A percentile compares a stretch with the other conserved stretches of the same genome.
Conservation (phyloP, 2,329 filamentous ascomycete genomes). For the Neofusicoccum ribis region DNA sequence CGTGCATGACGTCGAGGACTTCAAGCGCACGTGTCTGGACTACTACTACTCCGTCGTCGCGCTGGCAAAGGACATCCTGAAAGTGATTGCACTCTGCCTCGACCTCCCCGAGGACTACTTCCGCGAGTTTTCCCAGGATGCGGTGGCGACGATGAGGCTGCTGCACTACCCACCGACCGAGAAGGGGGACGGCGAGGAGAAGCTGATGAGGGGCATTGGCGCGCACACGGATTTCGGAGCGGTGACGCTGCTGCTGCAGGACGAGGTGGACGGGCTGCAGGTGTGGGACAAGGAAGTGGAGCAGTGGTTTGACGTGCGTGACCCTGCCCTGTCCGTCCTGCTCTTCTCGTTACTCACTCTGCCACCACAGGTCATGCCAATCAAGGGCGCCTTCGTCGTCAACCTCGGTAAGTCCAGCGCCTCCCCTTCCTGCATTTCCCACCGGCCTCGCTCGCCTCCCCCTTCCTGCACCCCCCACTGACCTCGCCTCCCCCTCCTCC, state of each 20-base stretch:
- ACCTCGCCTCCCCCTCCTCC: conserved; percentile 13
- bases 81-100: conserved; percentile 43
- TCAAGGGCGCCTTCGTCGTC: conserved; percentile 29
- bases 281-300: conserved; percentile 32
- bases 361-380: conserved; percentile 19
- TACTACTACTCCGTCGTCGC: conserved; percentile 43
- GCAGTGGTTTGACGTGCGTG: conserved; percentile 29
- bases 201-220: conserved; percentile 42
- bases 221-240: conserved; percentile 48
- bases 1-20: conserved; percentile 28
- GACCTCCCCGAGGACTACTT: conserved; percentile 41
- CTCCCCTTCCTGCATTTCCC: conserved; percentile 13
- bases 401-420: conserved; percentile 33
- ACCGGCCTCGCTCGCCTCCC: no score
- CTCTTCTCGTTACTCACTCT: not conserved
- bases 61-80: conserved; percentile 45
- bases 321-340: not conserved
- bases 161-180: conserved; percentile 45
- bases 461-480: conserved; percentile 13
- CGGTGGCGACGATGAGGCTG: conserved; percentile 44
- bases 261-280: conserved; percentile 41
- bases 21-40: conserved; percentile 40
- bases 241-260: conserved; percentile 45
- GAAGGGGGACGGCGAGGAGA: conserved; percentile 38
- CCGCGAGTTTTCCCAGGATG: conserved; percentile 35